These are phyloP conservation scores for Crepidotus sp. DNA, from an alignment of 1,284 basidiomycete genomes.

Conservation along the genomic window DNA sequence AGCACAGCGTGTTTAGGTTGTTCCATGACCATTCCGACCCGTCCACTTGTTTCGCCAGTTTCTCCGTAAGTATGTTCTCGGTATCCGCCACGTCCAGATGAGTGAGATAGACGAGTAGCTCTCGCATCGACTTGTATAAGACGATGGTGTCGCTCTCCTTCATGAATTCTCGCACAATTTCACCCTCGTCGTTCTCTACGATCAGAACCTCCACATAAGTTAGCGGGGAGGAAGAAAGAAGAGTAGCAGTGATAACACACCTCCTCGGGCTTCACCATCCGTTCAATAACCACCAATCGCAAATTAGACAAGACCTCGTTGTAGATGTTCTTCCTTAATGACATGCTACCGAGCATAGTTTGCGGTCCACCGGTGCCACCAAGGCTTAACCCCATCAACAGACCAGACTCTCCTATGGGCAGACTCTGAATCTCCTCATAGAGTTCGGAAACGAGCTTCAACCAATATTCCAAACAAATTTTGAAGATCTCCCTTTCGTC, in stretches of 20 bases:
- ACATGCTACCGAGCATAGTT: constrained; percentile 67
- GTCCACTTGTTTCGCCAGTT: constrained; percentile 94
- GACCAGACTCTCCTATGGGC: constrained; percentile 88
- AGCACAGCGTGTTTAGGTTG: constrained; percentile 98
- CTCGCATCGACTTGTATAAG: constrained; percentile 98
- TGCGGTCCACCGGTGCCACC: constrained; percentile 56
- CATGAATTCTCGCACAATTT: constrained; percentile 99
- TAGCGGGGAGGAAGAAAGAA: not conserved
- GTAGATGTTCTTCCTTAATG: constrained; percentile 90
- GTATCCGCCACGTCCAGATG: constrained; percentile 96
- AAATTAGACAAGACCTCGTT: constrained; percentile 92
- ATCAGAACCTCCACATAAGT: constrained; percentile 70
- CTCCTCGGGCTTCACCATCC: constrained; percentile 99
- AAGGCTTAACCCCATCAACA: constrained; percentile 89
- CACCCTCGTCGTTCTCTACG: constrained; percentile 99
- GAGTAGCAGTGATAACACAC: constrained; percentile 34
- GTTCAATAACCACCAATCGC: constrained; percentile 93
- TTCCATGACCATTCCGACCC: constrained; percentile 99
- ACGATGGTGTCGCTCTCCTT: constrained; percentile 99
- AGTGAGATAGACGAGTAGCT: constrained; percentile 93
- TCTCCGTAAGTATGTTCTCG: constrained; percentile 95
- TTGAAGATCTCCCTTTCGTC: constrained; percentile 99
- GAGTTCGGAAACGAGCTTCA: constrained; percentile 96
- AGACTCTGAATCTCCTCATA: constrained; percentile 95
- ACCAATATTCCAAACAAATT: constrained; percentile 98